Evolutionary conservation across 2,329 filamentous ascomycete genomes (phyloP), one percentile per base, ranked within the genome.

Genomic region (Paramyrothecium sp.): DNA sequence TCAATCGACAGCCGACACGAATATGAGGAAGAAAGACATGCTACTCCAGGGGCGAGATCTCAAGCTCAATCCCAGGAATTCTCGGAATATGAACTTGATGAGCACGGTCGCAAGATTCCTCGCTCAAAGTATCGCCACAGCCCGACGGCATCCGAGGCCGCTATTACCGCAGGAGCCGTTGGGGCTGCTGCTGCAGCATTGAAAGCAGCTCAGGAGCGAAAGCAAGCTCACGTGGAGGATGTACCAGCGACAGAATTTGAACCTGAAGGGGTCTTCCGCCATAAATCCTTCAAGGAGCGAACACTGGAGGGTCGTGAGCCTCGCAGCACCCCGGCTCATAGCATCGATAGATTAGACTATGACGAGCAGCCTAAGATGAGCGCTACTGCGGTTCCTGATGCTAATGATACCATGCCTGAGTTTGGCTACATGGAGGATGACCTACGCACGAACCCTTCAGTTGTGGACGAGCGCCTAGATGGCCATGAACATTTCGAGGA

Each of bases 391-490:
- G 71, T 93, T 59, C 91, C 91, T 3, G 82, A 88, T 61, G 75
- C 84, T 38, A 75, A 87, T 56, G 81, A 93, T 63, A 89, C 89
- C 5, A 84, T 93, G 78, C 91, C 89, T 0, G 92, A 93, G 67
- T 87, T 90, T 66, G 91, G 89, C 3, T 89, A 91, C 62, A 64
- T 75, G 2, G 78, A 82, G 12, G 82, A 85, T 41, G 92, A 96
- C 60, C 82, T 91, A 17, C 88, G 86, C 50, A 96, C 92, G 19
- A 96, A 96, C 68, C 92, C 92, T 3, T 97, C 93, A 0, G 81
- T 93, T 53, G 86, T 96, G 46, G 84, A 92, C 62, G 91, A 90
- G 19, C 88, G 88, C 1, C 83, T 89, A 53, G 87, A 85, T 53
- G 85, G 83, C 2, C 67, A 73, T 26, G 56, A 61, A 19, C 61